Conservation (phyloP, 2,329 filamentous ascomycete species). For the Paraconiothyrium sp. region DNA sequence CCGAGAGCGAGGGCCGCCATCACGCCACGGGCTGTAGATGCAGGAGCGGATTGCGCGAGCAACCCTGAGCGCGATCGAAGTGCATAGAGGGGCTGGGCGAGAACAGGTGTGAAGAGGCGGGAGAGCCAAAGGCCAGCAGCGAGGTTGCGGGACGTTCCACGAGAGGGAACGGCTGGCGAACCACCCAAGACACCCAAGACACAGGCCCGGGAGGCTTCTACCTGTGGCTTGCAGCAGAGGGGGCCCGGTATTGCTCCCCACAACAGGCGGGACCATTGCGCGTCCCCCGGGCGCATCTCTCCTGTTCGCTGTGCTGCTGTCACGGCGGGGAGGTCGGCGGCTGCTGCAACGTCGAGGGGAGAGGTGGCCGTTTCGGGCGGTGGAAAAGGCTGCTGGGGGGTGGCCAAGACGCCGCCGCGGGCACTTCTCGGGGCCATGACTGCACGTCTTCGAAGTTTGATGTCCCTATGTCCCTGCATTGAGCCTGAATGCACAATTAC, state of each 20-base stretch:
- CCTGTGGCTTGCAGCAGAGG: too few relatives aligned
- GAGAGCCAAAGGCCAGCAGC: slow-evolving; percentile 1
- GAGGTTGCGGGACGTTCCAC: slow-evolving; percentile 11
- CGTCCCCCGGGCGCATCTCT: slow-evolving; percentile 2
- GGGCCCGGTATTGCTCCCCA: neutral
- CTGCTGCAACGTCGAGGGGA: slow-evolving; percentile 12
- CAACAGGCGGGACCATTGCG: slow-evolving; percentile 1
- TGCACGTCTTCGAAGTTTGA: neutral
- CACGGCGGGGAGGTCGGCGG: neutral
- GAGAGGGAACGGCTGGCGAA: slow-evolving; percentile 6
- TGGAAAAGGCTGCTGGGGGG: neutral
- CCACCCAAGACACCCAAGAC: neutral
- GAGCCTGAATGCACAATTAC: neutral
- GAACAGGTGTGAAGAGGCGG: neutral
- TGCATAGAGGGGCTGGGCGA: neutral
- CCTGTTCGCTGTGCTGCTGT: neutral
- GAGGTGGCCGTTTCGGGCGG: slow-evolving; percentile 6
- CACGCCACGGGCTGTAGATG: neutral
- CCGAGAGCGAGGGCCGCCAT: neutral
- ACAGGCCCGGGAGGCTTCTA: neutral
- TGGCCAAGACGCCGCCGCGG: neutral
- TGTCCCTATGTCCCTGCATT: neutral
- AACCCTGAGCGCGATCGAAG: neutral
- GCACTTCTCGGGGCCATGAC: slow-evolving; percentile 1
- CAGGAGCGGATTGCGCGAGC: slow-evolving; percentile 1